Evolutionary conservation across 306 rosid genomes (phyloP).

Genomic region (Malus sylvestris): DNA sequence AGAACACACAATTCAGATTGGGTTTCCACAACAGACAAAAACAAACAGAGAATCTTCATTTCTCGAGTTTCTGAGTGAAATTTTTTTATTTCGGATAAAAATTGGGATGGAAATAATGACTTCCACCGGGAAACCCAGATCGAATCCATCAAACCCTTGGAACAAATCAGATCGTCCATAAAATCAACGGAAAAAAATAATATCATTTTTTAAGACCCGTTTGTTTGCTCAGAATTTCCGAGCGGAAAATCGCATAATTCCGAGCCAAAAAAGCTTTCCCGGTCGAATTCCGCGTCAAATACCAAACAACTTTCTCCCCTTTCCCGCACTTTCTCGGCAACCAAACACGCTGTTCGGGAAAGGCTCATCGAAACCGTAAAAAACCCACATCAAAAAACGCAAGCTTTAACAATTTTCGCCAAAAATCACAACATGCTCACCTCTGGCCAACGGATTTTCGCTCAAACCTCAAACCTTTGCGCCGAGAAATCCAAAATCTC

Average conservation of each 20-base stretch:
- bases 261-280: not conserved
- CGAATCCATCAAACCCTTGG: slow-evolving; percentile 28
- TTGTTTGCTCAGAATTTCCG: slow-evolving; percentile 8
- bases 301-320: not conserved
- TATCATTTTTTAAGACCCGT: not conserved
- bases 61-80: not conserved
- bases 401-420: slow-evolving; percentile 19
- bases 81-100: not conserved
- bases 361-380: slow-evolving; percentile 23
- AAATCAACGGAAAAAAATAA: not conserved
- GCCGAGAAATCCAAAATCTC: slow-evolving; percentile 19
- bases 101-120: not conserved
- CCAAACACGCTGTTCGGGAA: slow-evolving; percentile 10
- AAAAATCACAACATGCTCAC: slow-evolving; percentile 35
- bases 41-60: not conserved
- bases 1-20: slow-evolving; percentile 11
- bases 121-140: slow-evolving; percentile 27
- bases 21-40: not conserved
- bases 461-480: slow-evolving; percentile 22
- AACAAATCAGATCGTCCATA: slow-evolving; percentile 1
- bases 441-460: slow-evolving; percentile 24
- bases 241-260: slow-evolving; percentile 11
- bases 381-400: slow-evolving; percentile 22
- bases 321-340: slow-evolving; percentile 11
- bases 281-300: slow-evolving; percentile 3